phyloP scores from a whole-genome alignment of 2,329 filamentous ascomycete species.

The Fusarium heterosporum region DNA sequence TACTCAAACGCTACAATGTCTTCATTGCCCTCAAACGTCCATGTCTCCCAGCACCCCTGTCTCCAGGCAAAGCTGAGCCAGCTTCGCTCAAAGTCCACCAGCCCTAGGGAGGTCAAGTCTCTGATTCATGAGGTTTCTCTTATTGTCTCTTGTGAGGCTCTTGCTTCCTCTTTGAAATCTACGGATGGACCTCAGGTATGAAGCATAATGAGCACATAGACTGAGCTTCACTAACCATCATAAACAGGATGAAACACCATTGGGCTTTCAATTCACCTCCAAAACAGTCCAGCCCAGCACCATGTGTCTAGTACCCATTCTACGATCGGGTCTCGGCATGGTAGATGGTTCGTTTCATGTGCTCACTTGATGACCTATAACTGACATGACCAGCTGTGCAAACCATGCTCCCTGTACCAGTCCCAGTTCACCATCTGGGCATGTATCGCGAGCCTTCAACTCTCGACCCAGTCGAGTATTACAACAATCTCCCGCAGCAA shows the following conservation, averaged over 20 bases:
- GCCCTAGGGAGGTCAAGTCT: constrained; percentile 79
- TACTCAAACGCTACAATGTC: constrained; percentile 46
- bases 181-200: constrained; percentile 72
- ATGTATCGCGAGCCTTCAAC: constrained; percentile 92
- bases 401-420: constrained; percentile 81
- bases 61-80: constrained; percentile 89
- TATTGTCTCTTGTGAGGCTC: constrained; percentile 84
- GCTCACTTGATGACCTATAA: background rate
- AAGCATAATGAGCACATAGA: background rate
- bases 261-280: constrained; percentile 80
- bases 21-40: constrained; percentile 70
- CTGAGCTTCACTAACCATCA: constrained; percentile 7
- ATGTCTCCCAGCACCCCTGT: constrained; percentile 88
- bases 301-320: constrained; percentile 88
- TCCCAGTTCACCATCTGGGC: constrained; percentile 91
- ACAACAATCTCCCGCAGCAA: constrained; percentile 94
- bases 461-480: constrained; percentile 93
- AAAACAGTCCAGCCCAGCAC: constrained; percentile 71
- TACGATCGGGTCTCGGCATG: constrained; percentile 94
- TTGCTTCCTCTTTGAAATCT: constrained; percentile 71
- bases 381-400: constrained; percentile 71
- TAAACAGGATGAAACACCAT: constrained; percentile 77
- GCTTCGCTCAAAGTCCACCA: constrained; percentile 78
- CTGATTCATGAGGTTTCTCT: constrained; percentile 88
- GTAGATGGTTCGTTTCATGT: constrained; percentile 72